These are phyloP conservation scores for Pythium oligandrum DNA, from an alignment of 352 stramenopile species.

Conservation along the genomic window DNA sequence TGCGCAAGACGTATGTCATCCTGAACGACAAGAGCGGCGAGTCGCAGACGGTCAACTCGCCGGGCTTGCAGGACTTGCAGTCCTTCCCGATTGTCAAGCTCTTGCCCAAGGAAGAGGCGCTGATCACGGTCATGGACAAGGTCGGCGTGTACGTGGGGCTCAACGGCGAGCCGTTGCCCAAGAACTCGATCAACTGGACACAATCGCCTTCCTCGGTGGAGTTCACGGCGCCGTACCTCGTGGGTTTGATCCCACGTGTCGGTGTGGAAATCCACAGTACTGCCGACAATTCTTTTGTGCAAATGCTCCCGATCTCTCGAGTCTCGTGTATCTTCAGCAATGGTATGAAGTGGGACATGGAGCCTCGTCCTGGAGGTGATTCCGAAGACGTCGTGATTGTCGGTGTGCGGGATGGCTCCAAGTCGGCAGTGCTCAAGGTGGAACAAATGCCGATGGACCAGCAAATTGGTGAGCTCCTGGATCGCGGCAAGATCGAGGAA, in stretches of 20 bases:
- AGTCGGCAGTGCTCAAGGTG: constrained; percentile 78
- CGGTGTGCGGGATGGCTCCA: constrained; percentile 60
- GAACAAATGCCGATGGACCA: constrained; percentile 84
- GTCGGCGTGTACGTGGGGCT: constrained; percentile 80
- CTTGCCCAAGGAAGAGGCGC: constrained; percentile 79
- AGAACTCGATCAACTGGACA: constrained; percentile 82
- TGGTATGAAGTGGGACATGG: constrained; percentile 91
- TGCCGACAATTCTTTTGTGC: constrained; percentile 67
- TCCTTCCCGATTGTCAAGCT: constrained; percentile 74
- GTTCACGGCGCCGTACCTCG: constrained; percentile 74
- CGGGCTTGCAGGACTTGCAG: constrained; percentile 58
- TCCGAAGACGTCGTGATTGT: constrained; percentile 77
- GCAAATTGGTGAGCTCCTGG: constrained; percentile 78
- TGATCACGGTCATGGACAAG: constrained; percentile 80
- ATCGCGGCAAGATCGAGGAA: constrained; percentile 83
- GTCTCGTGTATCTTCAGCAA: constrained; percentile 80
- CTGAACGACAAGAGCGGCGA: constrained; percentile 84
- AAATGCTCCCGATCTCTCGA: constrained; percentile 60
- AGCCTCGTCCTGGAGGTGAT: constrained; percentile 64
- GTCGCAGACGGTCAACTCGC: constrained; percentile 61
- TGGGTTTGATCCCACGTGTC: constrained; percentile 68
- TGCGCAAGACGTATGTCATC: constrained; percentile 69
- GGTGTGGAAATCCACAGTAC: constrained; percentile 80
- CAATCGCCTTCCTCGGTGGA: constrained; percentile 68
- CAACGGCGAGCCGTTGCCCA: constrained; percentile 69